Percentiles rank a stretch among this genome's conserved stretches.
Evolutionary conservation across 495 filamentous ascomycete genomes (phyloP).

Genomic region (Tuber umbilicatum): DNA sequence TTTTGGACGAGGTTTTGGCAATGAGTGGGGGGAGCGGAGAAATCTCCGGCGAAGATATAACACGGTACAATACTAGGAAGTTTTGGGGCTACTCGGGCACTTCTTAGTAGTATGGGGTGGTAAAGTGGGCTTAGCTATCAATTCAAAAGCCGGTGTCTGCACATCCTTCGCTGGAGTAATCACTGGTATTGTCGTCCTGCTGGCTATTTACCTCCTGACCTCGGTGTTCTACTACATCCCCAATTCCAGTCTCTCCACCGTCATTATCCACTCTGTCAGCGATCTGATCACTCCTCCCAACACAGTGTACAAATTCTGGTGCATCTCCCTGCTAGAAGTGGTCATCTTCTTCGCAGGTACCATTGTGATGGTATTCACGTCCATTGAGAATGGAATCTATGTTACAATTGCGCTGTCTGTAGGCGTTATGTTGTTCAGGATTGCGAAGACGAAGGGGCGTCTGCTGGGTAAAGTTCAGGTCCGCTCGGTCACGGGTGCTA

Average conservation of each 20-base stretch:
- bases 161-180: conserved; percentile 90
- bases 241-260: conserved; percentile 71
- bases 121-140: no score
- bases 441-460: conserved; percentile 70
- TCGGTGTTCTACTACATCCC: conserved; percentile 95
- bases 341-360: conserved; percentile 95
- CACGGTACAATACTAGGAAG: no score
- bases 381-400: conserved; percentile 91
- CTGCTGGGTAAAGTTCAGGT: conserved; percentile 86
- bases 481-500: conserved; percentile 78
- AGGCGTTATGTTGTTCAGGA: conserved; percentile 75
- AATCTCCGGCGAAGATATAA: no score
- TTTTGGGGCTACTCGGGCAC: no score
- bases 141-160: conserved; percentile 91
- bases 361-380: conserved; percentile 77
- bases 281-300: conserved; percentile 92
- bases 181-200: conserved; percentile 76
- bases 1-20: no score
- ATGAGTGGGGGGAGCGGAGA: no score
- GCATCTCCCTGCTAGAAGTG: conserved; percentile 80
- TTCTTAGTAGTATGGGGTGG: no score
- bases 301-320: conserved; percentile 93
- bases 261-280: conserved; percentile 96
- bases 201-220: conserved; percentile 94
- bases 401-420: conserved; percentile 67